phyloP scores from a whole-genome alignment of 192 early-diverging fungal genomes.

The Rhizophagus prolifer region DNA sequence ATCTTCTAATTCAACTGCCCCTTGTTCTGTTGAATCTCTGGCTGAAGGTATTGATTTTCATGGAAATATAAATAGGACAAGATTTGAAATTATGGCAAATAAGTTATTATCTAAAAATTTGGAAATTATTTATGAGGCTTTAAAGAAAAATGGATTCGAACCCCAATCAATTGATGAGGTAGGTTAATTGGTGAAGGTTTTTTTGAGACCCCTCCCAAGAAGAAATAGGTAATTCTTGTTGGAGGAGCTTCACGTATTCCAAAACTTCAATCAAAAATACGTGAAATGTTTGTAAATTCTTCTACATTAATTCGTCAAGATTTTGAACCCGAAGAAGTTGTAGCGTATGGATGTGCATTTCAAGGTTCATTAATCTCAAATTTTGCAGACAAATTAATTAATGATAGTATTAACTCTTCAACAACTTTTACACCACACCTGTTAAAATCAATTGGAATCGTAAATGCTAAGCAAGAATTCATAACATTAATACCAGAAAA shows the following conservation, averaged over 20 bases:
- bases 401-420: constrained; percentile 49
- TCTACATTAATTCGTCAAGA: constrained; percentile 72
- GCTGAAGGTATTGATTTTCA: constrained; percentile 91
- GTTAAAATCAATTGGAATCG: constrained; percentile 75
- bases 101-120: constrained; percentile 73
- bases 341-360: constrained; percentile 85
- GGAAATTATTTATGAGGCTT: constrained; percentile 61
- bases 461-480: constrained; percentile 69
- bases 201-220: background rate
- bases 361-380: constrained; percentile 79
- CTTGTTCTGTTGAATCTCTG: constrained; percentile 91
- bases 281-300: constrained; percentile 64
- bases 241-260: constrained; percentile 89
- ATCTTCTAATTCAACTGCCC: constrained; percentile 73
- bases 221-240: constrained; percentile 74
- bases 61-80: constrained; percentile 74
- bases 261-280: constrained; percentile 75
- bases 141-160: constrained; percentile 67
- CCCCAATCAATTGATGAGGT: constrained; percentile 75
- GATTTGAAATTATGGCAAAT: constrained; percentile 87
- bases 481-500: constrained; percentile 77
- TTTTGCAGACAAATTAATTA: constrained; percentile 55
- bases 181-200: background rate
- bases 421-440: constrained; percentile 60
- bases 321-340: constrained; percentile 92